These are phyloP conservation scores for Suillus tomentosus DNA, from an alignment of 768 basidiomycete genomes.

Conservation along the genomic window DNA sequence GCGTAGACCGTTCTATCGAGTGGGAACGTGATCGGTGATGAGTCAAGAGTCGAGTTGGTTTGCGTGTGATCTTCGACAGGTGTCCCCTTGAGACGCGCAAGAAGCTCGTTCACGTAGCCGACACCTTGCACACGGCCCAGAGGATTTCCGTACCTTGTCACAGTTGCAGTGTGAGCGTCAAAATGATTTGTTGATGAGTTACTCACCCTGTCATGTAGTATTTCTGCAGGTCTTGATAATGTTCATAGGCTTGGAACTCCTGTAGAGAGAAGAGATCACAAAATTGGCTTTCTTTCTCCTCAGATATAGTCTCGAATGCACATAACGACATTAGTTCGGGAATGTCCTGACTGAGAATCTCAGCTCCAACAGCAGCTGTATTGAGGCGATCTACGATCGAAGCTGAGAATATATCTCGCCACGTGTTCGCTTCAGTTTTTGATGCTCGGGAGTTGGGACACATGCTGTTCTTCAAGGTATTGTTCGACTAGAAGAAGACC, in stretches of 20 bases:
- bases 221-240: slow-evolving; percentile 72
- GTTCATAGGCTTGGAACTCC: slow-evolving; percentile 71
- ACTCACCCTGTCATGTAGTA: slow-evolving; percentile 76
- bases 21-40: slow-evolving; percentile 70
- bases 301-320: slow-evolving; percentile 74
- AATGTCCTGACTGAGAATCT: slow-evolving; percentile 56
- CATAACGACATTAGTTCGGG: slow-evolving; percentile 71
- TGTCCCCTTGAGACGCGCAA: slow-evolving; percentile 70
- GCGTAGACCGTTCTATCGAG: slow-evolving; percentile 63
- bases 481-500: slow-evolving; percentile 45
- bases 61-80: slow-evolving; percentile 70
- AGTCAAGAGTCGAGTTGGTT: slow-evolving; percentile 72
- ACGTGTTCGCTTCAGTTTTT: slow-evolving; percentile 46
- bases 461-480: slow-evolving; percentile 67
- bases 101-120: slow-evolving; percentile 87
- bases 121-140: slow-evolving; percentile 81
- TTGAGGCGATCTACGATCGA: slow-evolving; percentile 64
- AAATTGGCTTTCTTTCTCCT: slow-evolving; percentile 56
- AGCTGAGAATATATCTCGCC: slow-evolving; percentile 57
- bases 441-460: slow-evolving; percentile 59
- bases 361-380: slow-evolving; percentile 59
- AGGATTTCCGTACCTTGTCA: slow-evolving; percentile 58
- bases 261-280: slow-evolving; percentile 67
- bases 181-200: neutral
- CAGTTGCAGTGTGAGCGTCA: slow-evolving; percentile 4